Conservation (phyloP, 352 stramenopile species). For the Globisporangium mamillatum region DNA sequence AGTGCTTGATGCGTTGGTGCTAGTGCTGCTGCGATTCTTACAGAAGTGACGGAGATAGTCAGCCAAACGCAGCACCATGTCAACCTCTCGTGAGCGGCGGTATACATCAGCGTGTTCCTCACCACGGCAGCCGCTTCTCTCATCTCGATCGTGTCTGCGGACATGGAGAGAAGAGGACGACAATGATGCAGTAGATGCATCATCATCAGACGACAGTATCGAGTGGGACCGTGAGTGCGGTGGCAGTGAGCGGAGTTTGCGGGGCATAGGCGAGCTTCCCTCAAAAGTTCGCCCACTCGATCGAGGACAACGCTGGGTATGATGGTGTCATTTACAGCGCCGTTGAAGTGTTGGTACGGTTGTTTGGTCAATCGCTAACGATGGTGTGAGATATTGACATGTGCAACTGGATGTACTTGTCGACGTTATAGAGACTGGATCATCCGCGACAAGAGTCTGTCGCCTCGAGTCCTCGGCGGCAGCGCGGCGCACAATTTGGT, state of each 20-base stretch:
- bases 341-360: background rate
- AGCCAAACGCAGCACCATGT: background rate
- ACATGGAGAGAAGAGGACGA: conserved; percentile 8
- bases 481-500: background rate
- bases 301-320: background rate
- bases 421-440: conserved; percentile 5
- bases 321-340: background rate
- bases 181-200: background rate
- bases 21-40: background rate
- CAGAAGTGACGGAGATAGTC: background rate
- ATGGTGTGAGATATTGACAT: background rate
- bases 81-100: background rate
- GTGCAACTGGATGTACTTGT: background rate
- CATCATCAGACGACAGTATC: background rate
- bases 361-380: background rate
- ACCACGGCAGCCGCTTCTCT: background rate
- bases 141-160: background rate
- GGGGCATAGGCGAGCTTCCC: background rate
- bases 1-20: background rate
- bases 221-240: background rate
- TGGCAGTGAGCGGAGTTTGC: background rate
- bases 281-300: background rate
- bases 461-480: background rate
- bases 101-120: background rate
- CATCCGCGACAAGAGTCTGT: background rate